Percentiles rank a stretch among this genome's conserved stretches.
These are phyloP conservation scores for Chaetomium fimeti DNA, from an alignment of 495 filamentous ascomycete species.

Conservation along the genomic window DNA sequence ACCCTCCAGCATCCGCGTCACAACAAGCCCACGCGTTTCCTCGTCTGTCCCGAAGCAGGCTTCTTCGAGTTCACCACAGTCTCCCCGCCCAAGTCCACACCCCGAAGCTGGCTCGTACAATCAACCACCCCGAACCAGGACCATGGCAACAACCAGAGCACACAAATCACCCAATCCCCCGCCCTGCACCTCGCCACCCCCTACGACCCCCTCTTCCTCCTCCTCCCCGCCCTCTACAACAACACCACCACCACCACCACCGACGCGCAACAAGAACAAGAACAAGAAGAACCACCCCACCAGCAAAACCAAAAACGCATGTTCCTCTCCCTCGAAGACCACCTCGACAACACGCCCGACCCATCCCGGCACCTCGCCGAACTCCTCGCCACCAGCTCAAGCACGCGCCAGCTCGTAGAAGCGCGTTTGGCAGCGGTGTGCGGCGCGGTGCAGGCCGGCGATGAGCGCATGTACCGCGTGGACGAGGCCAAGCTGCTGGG, in stretches of 20 bases:
- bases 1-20: constrained; percentile 78
- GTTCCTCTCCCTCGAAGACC: constrained; percentile 77
- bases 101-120: constrained; percentile 66
- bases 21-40: constrained; percentile 62
- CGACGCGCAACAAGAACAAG: not conserved
- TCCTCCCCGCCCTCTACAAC: constrained; percentile 60
- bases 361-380: constrained; percentile 56
- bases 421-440: constrained; percentile 61
- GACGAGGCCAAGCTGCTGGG: constrained; percentile 65
- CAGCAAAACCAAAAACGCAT: constrained; percentile 48
- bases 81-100: constrained; percentile 57
- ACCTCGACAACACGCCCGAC: constrained; percentile 65
- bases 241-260: constrained; percentile 27
- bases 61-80: constrained; percentile 86
- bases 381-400: constrained; percentile 50
- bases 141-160: constrained; percentile 18
- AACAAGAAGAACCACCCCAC: constrained; percentile 33
- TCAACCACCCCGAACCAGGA: constrained; percentile 43
- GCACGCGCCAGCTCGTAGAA: constrained; percentile 39
- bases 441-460: constrained; percentile 75
- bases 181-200: constrained; percentile 80
- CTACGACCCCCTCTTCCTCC: constrained; percentile 78
- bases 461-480: constrained; percentile 77
- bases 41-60: constrained; percentile 75
- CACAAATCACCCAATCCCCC: constrained; percentile 54